Evolutionary conservation across 78 protist species (phyloP).

Genomic region (Monocercomonoides exilis): DNA sequence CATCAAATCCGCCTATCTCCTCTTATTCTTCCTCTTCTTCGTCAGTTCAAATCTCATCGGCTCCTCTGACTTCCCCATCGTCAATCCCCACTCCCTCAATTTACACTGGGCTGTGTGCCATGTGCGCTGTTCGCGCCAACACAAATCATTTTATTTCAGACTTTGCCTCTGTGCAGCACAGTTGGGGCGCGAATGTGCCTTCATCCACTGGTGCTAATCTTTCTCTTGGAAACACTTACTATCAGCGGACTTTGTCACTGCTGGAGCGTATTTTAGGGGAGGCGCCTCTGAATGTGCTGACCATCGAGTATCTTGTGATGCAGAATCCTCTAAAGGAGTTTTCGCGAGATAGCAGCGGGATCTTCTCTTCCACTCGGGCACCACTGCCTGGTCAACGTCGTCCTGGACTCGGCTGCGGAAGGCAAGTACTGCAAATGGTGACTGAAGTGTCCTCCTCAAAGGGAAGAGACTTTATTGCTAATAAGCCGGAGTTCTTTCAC

Average conservation of each 20-base stretch:
- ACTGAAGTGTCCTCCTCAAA: neutral
- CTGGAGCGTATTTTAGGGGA: neutral
- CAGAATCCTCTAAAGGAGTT: neutral
- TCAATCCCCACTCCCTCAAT: too few species aligned
- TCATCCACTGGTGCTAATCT: neutral
- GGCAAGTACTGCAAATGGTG: neutral
- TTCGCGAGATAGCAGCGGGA: neutral
- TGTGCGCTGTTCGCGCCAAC: neutral
- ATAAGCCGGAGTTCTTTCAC: neutral
- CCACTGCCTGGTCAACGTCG: neutral
- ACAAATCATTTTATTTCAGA: neutral
- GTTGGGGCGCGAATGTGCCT: neutral
- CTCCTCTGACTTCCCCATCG: too few species aligned
- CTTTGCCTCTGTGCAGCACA: neutral
- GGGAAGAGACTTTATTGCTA: neutral
- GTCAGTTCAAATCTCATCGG: too few species aligned
- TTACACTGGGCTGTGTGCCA: neutral
- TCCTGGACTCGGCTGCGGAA: neutral
- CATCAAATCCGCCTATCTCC: too few species aligned
- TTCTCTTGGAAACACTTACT: neutral
- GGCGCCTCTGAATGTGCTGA: neutral
- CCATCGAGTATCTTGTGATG: neutral
- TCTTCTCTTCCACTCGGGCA: neutral
- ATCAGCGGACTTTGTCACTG: neutral
- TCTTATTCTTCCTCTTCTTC: too few species aligned